These are phyloP conservation scores for Diutina siamensis DNA, from an alignment of 1,139 yeast species.

Conservation along the genomic window DNA sequence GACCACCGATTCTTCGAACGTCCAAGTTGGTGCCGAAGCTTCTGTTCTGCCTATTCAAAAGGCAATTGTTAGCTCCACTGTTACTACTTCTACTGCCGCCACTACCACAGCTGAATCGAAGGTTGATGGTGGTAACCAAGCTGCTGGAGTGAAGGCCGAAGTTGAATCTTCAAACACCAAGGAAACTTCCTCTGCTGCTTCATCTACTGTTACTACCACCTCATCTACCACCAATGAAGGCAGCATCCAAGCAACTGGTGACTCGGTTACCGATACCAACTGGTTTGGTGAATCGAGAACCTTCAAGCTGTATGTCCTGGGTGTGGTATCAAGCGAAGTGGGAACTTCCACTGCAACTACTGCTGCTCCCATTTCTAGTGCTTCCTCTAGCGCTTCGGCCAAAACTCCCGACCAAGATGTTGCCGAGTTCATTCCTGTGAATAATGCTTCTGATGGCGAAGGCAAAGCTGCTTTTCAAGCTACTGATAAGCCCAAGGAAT, in stretches of 20 bases:
- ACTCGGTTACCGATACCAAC: background rate
- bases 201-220: background rate
- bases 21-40: background rate
- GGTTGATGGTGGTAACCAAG: no score
- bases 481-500: background rate
- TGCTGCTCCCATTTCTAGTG: background rate
- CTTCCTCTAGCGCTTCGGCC: background rate
- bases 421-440: no score
- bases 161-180: background rate
- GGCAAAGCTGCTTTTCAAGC: background rate
- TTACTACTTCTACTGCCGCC: background rate
- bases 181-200: background rate
- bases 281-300: constrained; percentile 3
- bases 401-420: background rate
- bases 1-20: no score
- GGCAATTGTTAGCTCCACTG: background rate
- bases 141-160: no score
- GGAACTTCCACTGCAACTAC: background rate
- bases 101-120: background rate
- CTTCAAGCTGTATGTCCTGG: background rate
- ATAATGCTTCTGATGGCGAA: no score
- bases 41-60: background rate
- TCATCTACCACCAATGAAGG: background rate
- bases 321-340: background rate
- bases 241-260: no score